phyloP scores from a whole-genome alignment of 169 alveolate genomes.

The Haemoproteus tartakovskyi region DNA sequence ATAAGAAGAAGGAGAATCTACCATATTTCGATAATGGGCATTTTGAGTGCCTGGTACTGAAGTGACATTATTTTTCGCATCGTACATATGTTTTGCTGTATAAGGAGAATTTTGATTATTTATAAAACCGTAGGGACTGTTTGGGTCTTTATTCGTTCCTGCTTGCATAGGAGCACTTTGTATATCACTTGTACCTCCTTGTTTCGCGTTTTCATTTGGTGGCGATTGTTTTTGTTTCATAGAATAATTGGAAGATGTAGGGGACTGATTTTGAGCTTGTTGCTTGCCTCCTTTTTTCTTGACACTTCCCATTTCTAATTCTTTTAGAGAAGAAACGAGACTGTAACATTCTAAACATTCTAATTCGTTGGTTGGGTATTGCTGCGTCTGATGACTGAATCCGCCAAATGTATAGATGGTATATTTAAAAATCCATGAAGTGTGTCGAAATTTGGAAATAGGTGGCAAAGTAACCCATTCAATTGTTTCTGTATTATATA shows the following conservation, averaged over 20 bases:
- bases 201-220: neutral
- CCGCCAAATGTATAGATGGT: conserved; percentile 93
- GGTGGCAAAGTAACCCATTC: conserved; percentile 93
- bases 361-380: conserved; percentile 87
- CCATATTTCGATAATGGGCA: conserved; percentile 22
- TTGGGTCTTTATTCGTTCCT: no score
- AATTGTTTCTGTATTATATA: conserved; percentile 93
- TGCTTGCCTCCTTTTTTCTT: neutral
- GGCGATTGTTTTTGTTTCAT: no score
- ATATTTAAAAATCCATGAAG: conserved; percentile 88
- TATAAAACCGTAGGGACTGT: neutral
- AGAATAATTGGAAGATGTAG: neutral
- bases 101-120: neutral
- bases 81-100: neutral
- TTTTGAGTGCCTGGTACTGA: neutral
- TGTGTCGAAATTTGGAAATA: conserved; percentile 90
- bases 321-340: conserved; percentile 17
- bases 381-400: conserved; percentile 92
- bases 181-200: no score
- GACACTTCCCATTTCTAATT: neutral
- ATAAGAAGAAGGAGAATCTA: conserved; percentile 25
- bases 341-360: conserved; percentile 76
- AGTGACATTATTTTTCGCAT: neutral
- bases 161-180: no score
- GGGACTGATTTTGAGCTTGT: neutral